Evolutionary conservation across 345 rosid species (phyloP).

Genomic region (Arabidopsis suecica): DNA sequence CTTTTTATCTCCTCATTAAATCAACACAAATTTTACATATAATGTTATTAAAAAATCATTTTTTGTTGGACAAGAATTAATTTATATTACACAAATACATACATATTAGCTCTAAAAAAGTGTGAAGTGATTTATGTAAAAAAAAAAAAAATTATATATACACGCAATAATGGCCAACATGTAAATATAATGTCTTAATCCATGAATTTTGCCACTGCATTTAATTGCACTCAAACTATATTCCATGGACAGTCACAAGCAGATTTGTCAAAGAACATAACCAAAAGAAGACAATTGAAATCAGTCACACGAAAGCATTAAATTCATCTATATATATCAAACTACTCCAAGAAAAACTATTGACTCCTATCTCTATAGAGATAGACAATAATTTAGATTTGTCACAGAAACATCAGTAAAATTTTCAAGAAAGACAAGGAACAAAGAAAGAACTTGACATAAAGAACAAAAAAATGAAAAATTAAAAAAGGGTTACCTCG

Average conservation of each 20-base stretch:
- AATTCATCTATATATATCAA: neutral
- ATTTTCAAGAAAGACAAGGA: neutral
- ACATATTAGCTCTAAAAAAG: neutral
- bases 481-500: conserved; percentile 35
- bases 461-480: neutral
- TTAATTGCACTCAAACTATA: conserved; percentile 44
- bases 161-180: neutral
- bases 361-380: neutral
- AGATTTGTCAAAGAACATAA: conserved; percentile 35
- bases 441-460: conserved; percentile 13
- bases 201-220: conserved; percentile 50
- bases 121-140: no score
- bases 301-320: conserved; percentile 31
- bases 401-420: conserved; percentile 23
- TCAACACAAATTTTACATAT: conserved; percentile 23
- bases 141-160: neutral
- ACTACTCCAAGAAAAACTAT: neutral
- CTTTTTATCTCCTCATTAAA: conserved; percentile 44
- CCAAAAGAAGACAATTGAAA: conserved; percentile 30
- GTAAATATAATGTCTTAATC: conserved; percentile 37
- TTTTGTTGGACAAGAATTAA: conserved; percentile 33
- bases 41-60: neutral
- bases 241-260: conserved; percentile 45
- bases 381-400: conserved; percentile 19
- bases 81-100: neutral